These are phyloP conservation scores for Salisapilia sapeloensis DNA, from an alignment of 352 stramenopile genomes.

Conservation along the genomic window DNA sequence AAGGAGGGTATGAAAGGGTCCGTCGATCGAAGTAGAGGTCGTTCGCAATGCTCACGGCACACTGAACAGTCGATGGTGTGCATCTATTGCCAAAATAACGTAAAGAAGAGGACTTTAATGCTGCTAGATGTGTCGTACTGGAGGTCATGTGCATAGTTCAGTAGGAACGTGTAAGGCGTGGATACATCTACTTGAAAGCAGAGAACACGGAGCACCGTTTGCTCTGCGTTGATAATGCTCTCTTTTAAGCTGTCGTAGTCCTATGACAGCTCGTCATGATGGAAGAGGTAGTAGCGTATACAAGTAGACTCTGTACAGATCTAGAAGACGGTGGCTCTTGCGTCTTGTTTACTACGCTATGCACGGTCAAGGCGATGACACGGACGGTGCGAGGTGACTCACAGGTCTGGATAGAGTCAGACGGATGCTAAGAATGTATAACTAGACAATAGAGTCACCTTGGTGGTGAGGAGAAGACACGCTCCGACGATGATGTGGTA, in stretches of 20 bases:
- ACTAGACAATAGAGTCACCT: constrained; percentile 1
- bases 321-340: constrained; percentile 4
- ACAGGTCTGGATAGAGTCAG: constrained; percentile 9
- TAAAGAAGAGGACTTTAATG: no score
- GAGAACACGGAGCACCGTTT: constrained; percentile 24
- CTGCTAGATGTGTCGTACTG: constrained; percentile 4
- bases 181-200: constrained; percentile 25
- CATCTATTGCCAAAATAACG: constrained; percentile 6
- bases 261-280: constrained; percentile 8
- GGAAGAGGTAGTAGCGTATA: constrained; percentile 1
- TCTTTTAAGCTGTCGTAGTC: constrained; percentile 23
- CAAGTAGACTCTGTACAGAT: background rate
- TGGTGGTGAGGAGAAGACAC: constrained; percentile 5
- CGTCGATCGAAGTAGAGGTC: constrained; percentile 13
- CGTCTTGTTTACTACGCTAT: constrained; percentile 20
- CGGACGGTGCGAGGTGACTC: constrained; percentile 25
- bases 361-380: no score
- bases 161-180: constrained; percentile 13
- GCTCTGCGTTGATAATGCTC: constrained; percentile 27
- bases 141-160: constrained; percentile 12
- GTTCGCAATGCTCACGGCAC: constrained; percentile 15
- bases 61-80: constrained; percentile 10
- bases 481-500: constrained; percentile 5
- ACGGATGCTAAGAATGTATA: background rate
- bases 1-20: constrained; percentile 8